Evolutionary conservation across 2,329 filamentous ascomycete species (phyloP).

Genomic region (Saccharata proteae): DNA sequence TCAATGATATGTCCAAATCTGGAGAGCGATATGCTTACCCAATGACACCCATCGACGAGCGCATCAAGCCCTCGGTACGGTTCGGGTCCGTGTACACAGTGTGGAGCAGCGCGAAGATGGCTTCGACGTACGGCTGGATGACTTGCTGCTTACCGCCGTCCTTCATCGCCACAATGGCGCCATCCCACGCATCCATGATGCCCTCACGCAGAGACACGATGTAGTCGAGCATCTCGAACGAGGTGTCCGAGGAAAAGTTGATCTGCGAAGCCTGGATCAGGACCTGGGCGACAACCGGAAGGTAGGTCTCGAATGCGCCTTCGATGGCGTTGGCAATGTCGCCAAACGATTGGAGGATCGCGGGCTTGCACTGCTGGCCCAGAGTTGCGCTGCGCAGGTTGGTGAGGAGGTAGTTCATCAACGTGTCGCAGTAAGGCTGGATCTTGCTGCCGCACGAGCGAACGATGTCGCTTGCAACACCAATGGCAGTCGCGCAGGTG

Average conservation of each 20-base stretch:
- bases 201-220: slow-evolving; percentile 89
- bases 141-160: slow-evolving; percentile 61
- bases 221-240: slow-evolving; percentile 95
- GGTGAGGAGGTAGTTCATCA: slow-evolving; percentile 96
- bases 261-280: slow-evolving; percentile 86
- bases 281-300: slow-evolving; percentile 84
- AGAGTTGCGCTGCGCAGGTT: slow-evolving; percentile 81
- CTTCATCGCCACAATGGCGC: slow-evolving; percentile 92
- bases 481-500: slow-evolving; percentile 94
- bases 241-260: slow-evolving; percentile 63
- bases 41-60: slow-evolving; percentile 94
- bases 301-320: slow-evolving; percentile 83
- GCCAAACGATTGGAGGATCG: slow-evolving; percentile 94
- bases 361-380: slow-evolving; percentile 93
- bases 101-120: slow-evolving; percentile 79
- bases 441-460: slow-evolving; percentile 81
- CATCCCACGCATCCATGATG: slow-evolving; percentile 98
- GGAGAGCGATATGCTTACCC: slow-evolving; percentile 48
- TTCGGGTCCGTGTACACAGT: slow-evolving; percentile 71
- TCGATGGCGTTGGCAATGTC: slow-evolving; percentile 94
- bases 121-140: slow-evolving; percentile 65
- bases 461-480: slow-evolving; percentile 91
- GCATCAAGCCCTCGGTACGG: slow-evolving; percentile 81
- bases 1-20: slow-evolving; percentile 22
- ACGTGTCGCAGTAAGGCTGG: slow-evolving; percentile 89